These are phyloP conservation scores for Nicotiana rustica DNA, from an alignment of 305 asterid species.

Conservation along the genomic window DNA sequence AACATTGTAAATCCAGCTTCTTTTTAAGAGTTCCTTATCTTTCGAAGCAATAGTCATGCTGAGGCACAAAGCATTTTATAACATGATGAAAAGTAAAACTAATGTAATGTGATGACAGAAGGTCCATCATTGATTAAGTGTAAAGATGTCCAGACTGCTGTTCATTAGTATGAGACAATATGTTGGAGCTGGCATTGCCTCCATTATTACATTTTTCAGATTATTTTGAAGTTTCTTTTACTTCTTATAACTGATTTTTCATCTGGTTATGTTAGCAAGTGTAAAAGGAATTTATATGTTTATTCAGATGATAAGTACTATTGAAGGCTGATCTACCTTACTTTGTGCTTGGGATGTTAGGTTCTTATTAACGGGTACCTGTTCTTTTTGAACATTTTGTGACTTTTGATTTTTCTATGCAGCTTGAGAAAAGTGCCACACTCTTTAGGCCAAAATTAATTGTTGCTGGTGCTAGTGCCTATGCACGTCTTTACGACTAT, in stretches of 20 bases:
- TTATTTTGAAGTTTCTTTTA: constrained; percentile 24
- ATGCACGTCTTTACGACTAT: constrained; percentile 79
- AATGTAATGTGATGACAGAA: constrained; percentile 10
- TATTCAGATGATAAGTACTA: background rate
- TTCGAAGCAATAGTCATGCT: background rate
- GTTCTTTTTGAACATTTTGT: background rate
- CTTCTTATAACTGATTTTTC: constrained; percentile 12
- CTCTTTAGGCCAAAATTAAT: constrained; percentile 90
- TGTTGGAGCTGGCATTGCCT: constrained; percentile 26
- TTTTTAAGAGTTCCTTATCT: background rate
- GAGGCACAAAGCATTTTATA: background rate
- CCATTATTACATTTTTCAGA: constrained; percentile 3
- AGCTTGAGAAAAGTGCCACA: constrained; percentile 88
- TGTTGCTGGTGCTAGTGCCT: constrained; percentile 95
- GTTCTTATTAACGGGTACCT: background rate
- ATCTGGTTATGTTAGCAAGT: constrained; percentile 7
- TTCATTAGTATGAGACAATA: constrained; percentile 13
- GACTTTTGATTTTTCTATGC: constrained; percentile 40
- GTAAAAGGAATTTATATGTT: constrained; percentile 5
- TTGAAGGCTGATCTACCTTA: constrained; percentile 19
- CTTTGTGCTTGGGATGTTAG: constrained; percentile 31
- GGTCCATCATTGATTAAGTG: constrained; percentile 6
- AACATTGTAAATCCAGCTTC: constrained; percentile 5
- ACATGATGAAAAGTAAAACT: constrained; percentile 7
- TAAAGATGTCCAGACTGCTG: background rate